A percentile compares a stretch with the other conserved stretches of the same genome.
These are phyloP conservation scores for Gossypium stocksii DNA, from an alignment of 345 rosid species.

Conservation along the genomic window DNA sequence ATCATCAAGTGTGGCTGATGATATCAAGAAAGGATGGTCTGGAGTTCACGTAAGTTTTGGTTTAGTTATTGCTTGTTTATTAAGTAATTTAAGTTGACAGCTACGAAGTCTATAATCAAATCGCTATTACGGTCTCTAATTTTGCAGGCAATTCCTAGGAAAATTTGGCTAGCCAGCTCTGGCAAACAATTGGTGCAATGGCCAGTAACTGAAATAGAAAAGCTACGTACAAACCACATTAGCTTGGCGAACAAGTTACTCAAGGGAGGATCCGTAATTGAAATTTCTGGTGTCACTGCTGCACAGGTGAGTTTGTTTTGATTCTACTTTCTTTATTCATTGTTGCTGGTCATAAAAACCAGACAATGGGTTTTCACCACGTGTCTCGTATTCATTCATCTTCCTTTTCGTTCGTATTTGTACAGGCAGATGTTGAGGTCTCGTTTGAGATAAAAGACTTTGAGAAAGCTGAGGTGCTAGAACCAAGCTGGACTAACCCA, in stretches of 20 bases:
- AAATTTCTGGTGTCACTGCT: constrained; percentile 49
- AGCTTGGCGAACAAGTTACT: constrained; percentile 24
- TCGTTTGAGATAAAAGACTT: constrained; percentile 37
- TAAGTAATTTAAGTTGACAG: not conserved
- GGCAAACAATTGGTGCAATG: constrained; percentile 59
- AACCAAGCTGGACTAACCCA: constrained; percentile 54
- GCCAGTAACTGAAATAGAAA: constrained; percentile 58
- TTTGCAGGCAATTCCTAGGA: constrained; percentile 56
- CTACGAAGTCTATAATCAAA: not conserved
- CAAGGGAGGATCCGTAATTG: constrained; percentile 28
- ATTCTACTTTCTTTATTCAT: not conserved
- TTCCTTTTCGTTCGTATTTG: not conserved
- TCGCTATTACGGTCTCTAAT: not conserved
- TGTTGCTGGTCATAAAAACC: not conserved
- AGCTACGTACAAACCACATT: constrained; percentile 27
- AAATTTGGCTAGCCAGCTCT: constrained; percentile 38
- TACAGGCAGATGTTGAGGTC: constrained; percentile 64
- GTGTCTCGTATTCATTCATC: not conserved
- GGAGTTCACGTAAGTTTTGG: constrained; percentile 38
- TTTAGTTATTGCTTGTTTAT: not conserved
- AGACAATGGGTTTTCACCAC: not conserved
- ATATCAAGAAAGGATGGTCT: constrained; percentile 45
- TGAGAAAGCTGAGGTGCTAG: constrained; percentile 46
- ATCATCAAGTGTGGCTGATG: constrained; percentile 31
- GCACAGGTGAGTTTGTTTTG: constrained; percentile 32